Evolutionary conservation across 2,329 filamentous ascomycete genomes (phyloP), one percentile per base, ranked within the genome.

Genomic region (Aureobasidium lini): DNA sequence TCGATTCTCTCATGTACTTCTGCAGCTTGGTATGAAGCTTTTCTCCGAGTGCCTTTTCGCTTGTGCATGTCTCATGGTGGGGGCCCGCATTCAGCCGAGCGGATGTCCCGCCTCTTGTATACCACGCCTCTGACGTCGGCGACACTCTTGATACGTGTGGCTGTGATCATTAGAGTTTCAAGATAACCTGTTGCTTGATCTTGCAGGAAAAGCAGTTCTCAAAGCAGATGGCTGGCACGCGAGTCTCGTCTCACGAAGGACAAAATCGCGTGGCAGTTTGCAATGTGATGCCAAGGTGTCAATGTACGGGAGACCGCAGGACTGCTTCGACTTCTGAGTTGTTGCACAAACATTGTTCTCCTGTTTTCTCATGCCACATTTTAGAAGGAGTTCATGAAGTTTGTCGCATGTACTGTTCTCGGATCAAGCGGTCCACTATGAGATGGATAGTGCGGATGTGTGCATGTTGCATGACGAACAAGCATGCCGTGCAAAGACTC

Each of bases 61-160:
- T 28, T 37, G 32, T 28, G 16, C 31, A 36, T 49, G 18, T 39
- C 34, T n/a, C n/a, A 11, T 23, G 28, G 49, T 53, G 49, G 49
- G 49, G 49, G 11, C 13, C 32, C 47, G 18, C 47, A 39, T 40
- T 43, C 50, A 54, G 50, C 50, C 50, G 50, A 43, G 18, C 10
- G 34, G 28, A 11, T 29, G 13, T 18, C 37, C 28, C 37, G 37
- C 36, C 15, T 31, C 18, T 23, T 54, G 34, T 54, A 42, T 43
- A 54, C 37, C 50, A 42, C 39, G 39, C 50, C 50, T 54, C 50
- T 54, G 50, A 54, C 50, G 50, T 54, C 37, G 4, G 6, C 48
- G 18, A 23, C 18, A 23, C 28, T 39, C 36, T 29, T 40, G 48
- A 37, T 52, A 29, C 23, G n/a, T 9, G 32, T 6, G 34, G 34